Evolutionary conservation across 2,329 filamentous ascomycete genomes (phyloP).

Genomic region (Diaporthe sp.): DNA sequence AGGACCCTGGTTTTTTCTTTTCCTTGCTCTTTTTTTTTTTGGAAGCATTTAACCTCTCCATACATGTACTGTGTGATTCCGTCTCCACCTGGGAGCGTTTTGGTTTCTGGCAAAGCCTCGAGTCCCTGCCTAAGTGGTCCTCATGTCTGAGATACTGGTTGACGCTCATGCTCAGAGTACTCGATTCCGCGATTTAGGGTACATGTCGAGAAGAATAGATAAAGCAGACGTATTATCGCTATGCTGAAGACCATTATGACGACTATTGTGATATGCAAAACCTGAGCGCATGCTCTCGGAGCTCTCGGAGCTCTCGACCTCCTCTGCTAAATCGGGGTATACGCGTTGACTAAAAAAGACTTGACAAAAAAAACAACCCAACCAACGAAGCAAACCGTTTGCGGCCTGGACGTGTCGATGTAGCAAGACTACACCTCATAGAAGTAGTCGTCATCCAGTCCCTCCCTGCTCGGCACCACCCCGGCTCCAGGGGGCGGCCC

Average conservation of each 20-base stretch:
- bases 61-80: background rate
- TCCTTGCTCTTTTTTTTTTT: background rate
- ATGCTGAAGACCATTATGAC: conserved; percentile 28
- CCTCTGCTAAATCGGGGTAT: conserved; percentile 36
- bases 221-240: conserved; percentile 27
- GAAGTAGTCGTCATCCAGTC: conserved; percentile 92
- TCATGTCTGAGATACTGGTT: background rate
- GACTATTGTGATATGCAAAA: conserved; percentile 26
- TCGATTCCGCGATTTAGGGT: background rate
- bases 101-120: too few relatives aligned
- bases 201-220: background rate
- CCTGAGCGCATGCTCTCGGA: conserved; percentile 13
- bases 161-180: background rate
- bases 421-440: conserved; percentile 75
- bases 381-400: conserved; percentile 9
- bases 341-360: conserved; percentile 42
- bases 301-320: background rate
- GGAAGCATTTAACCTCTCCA: background rate
- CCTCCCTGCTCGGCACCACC: conserved; percentile 84
- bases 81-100: background rate
- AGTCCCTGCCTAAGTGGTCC: background rate
- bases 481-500: conserved; percentile 78
- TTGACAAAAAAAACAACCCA: conserved; percentile 11
- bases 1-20: background rate
- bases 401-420: background rate